Evolutionary conservation across 2,329 filamentous ascomycete genomes (phyloP).

Genomic region (Seiridium cupressi): DNA sequence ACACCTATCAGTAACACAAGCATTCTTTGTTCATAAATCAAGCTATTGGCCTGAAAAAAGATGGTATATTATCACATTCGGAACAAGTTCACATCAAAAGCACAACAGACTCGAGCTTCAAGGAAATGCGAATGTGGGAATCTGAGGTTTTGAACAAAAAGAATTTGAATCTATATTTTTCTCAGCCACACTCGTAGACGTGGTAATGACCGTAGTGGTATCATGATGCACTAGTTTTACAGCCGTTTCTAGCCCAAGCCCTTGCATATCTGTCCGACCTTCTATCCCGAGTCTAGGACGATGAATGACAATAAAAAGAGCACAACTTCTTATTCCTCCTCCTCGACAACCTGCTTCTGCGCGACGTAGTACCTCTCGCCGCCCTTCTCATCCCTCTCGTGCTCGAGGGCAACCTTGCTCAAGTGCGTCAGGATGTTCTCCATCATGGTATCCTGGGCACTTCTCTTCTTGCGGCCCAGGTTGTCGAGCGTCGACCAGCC

Average conservation of each 20-base stretch:
- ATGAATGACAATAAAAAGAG: not conserved
- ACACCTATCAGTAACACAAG: no score
- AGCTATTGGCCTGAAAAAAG: no score
- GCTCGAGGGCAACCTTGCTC: conserved; percentile 49
- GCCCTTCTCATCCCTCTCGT: conserved; percentile 43
- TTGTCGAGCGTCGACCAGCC: conserved; percentile 29
- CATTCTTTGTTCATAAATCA: no score
- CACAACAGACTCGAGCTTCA: not conserved
- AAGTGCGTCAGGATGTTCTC: conserved; percentile 52
- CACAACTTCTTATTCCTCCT: conserved; percentile 15
- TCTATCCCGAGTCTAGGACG: not conserved
- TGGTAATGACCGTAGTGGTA: conserved; percentile 1
- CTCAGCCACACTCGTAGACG: not conserved
- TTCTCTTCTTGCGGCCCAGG: conserved; percentile 49
- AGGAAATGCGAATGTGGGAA: not conserved
- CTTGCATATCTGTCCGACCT: not conserved
- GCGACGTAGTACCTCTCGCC: conserved; percentile 30
- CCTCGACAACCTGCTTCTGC: conserved; percentile 24
- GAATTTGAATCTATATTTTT: not conserved
- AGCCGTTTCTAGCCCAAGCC: not conserved
- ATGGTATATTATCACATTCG: not conserved
- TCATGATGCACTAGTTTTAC: not conserved
- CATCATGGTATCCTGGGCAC: conserved; percentile 48
- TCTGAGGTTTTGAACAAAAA: not conserved
- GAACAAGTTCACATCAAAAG: no score